Evolutionary conservation across 2,329 filamentous ascomycete genomes (phyloP), one percentile per base, ranked within the genome.

Genomic region (Eutypella sp.): DNA sequence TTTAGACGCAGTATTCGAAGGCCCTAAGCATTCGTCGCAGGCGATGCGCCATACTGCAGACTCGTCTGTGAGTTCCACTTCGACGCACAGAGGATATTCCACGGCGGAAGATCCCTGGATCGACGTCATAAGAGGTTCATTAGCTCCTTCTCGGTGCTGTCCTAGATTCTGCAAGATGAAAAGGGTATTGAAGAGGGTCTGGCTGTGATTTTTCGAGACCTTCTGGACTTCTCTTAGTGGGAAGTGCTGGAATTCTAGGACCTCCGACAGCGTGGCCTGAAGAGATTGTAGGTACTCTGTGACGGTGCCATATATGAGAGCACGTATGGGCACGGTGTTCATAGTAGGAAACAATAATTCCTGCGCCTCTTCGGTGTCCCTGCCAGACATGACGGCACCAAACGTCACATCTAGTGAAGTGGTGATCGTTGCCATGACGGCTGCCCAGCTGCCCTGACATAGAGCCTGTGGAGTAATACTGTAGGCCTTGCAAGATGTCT

Each of bases 331-430:
- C 0, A 96, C 82, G 0, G 91, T 96, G 59, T 95, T 96, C 87
- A 96, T 96, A 0, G 87, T 89, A 0, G 91, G 92, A 57, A 96
- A 96, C 59, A 91, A 74, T 11, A 92, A 66, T 22, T 78, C 65
- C 37, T 86, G 78, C 0, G 81, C 78, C 15, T 79, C 76, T 39
- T 87, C 83, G 9, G 81, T 82, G 46, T 93, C 88, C n/a, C 92
- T 79, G 15, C 92, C 91, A 0, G 89, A 90, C 11, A 96, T 72
- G 1, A 96, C 85, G 0, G 88, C 79, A 1, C 92, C 92, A 59
- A 93, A 96, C 0, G 82, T 76, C 4, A 95, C 78, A 53, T 96
- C 90, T 0, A 95, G 74, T 1, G 77, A 78, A 3, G 73, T 67
- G 1, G 78, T 73, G 40, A 80, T 73, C 0, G 78, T 75, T 1